These are phyloP conservation scores for Cystoderma amianthinum DNA, from an alignment of 768 basidiomycete species.

Conservation along the genomic window DNA sequence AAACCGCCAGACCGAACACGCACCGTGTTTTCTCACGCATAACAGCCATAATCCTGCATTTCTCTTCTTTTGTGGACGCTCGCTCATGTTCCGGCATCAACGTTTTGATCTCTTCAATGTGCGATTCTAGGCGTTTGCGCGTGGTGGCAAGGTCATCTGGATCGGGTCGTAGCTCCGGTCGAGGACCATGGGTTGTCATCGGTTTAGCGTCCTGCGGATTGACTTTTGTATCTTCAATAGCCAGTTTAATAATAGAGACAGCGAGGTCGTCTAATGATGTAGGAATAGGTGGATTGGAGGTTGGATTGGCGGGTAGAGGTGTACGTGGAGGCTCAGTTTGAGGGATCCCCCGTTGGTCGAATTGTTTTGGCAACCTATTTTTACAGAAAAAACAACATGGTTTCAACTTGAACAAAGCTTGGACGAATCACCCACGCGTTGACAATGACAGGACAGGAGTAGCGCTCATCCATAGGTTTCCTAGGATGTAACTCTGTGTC, in stretches of 20 bases:
- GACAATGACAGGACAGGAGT: too few species aligned
- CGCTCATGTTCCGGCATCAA: slow-evolving; percentile 39
- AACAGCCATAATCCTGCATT: slow-evolving; percentile 32
- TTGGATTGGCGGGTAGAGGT: not conserved
- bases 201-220: slow-evolving; percentile 7
- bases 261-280: slow-evolving; percentile 47
- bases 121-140: slow-evolving; percentile 39
- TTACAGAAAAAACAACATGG: too few species aligned
- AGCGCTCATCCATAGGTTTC: too few species aligned
- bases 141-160: slow-evolving; percentile 38
- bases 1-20: too few species aligned
- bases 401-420: too few species aligned
- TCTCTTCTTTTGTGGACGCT: slow-evolving; percentile 45
- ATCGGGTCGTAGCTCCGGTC: slow-evolving; percentile 4
- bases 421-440: too few species aligned
- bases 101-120: slow-evolving; percentile 45
- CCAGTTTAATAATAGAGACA: slow-evolving; percentile 50
- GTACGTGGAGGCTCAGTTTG: not conserved
- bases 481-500: too few species aligned
- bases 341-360: too few species aligned
- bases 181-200: slow-evolving; percentile 2
- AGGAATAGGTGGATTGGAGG: too few species aligned
- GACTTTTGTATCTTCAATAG: slow-evolving; percentile 38
- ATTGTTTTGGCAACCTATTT: too few species aligned
- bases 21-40: slow-evolving; percentile 51